A percentile compares a stretch with the other conserved stretches of the same genome.
phyloP scores from a whole-genome alignment of 2,329 filamentous ascomycete species.

The Pyrenophora teres region DNA sequence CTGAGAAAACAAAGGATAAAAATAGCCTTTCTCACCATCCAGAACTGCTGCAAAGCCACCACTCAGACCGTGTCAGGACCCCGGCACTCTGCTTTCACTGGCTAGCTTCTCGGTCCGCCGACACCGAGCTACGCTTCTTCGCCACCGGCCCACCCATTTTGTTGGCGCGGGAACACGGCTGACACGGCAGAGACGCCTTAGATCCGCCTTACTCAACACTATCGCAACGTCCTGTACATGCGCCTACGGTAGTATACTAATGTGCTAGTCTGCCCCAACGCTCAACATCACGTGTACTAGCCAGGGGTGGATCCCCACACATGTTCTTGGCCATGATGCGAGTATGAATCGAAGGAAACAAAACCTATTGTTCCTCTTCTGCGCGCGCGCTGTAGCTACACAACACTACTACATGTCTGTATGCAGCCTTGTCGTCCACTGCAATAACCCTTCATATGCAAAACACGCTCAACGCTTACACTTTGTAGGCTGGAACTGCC shows the following conservation, averaged over 20 bases:
- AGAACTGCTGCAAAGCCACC: no score
- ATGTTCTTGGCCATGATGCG: no score
- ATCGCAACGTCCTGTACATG: background rate
- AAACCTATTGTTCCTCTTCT: no score
- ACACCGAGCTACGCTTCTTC: constrained; percentile 3
- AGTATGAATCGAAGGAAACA: no score
- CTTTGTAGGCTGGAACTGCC: background rate
- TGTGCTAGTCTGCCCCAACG: background rate
- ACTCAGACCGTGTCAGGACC: no score
- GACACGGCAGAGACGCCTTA: background rate
- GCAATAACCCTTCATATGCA: constrained; percentile 6
- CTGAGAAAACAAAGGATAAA: no score
- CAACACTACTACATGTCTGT: no score
- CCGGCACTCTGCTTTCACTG: background rate
- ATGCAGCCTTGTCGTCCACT: no score
- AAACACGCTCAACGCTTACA: constrained; percentile 9
- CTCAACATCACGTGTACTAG: background rate
- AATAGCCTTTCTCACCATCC: background rate
- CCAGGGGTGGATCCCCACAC: no score
- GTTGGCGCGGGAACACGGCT: background rate
- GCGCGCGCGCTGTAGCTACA: no score
- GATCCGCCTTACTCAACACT: background rate
- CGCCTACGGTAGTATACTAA: background rate
- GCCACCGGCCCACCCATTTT: constrained; percentile 3
- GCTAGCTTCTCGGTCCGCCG: background rate